These are phyloP conservation scores for Gamarada debralockiae DNA, from an alignment of 495 filamentous ascomycete genomes.

Conservation along the genomic window DNA sequence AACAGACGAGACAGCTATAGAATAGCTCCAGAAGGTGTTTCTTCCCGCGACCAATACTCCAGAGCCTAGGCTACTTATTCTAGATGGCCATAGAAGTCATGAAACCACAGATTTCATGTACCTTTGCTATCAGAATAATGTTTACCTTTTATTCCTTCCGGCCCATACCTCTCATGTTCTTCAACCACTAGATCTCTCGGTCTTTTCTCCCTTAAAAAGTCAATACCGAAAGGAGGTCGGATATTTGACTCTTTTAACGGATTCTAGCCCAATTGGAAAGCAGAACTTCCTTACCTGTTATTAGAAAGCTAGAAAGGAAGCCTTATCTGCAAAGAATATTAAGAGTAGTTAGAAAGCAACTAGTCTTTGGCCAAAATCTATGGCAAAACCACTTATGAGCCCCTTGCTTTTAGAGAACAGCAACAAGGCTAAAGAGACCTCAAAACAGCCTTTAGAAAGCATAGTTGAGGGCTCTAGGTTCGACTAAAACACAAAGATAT, in stretches of 20 bases:
- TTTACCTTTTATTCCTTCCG: background rate
- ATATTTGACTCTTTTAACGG: background rate
- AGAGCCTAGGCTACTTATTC: background rate
- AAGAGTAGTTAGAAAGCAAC: background rate
- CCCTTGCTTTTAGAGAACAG: background rate
- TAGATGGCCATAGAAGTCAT: slow-evolving; percentile 1
- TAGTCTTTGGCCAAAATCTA: background rate
- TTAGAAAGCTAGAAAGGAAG: background rate
- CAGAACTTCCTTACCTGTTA: background rate
- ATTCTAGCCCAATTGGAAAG: slow-evolving; percentile 1
- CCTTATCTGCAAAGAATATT: background rate
- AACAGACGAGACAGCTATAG: background rate
- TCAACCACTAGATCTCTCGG: background rate
- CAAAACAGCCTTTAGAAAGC: background rate
- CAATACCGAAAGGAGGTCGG: background rate
- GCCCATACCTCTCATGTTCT: background rate
- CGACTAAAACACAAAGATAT: background rate
- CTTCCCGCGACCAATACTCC: background rate
- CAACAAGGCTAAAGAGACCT: background rate
- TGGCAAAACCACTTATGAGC: background rate
- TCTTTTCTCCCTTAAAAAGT: background rate
- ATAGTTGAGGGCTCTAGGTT: too few species aligned
- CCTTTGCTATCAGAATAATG: background rate
- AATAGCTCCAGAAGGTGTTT: background rate
- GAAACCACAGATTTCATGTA: too few species aligned